Conservation (phyloP, 2,329 filamentous ascomycete genomes). For the Bimuria novae-zelandiae region DNA sequence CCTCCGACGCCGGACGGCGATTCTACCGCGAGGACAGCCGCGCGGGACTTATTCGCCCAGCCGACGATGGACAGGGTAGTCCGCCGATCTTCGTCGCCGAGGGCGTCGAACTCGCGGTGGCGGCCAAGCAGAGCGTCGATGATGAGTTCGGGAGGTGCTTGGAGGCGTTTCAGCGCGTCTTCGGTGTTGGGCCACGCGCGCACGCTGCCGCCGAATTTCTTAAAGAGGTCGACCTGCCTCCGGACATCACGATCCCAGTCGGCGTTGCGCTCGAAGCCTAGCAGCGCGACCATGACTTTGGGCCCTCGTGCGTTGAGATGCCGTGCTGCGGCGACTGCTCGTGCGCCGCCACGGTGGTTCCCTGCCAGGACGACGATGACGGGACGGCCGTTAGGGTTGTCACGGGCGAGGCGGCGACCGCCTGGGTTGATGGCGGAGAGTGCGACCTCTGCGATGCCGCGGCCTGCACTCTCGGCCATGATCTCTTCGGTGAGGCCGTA, state of each 20-base stretch:
- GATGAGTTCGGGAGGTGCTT: conserved; percentile 75
- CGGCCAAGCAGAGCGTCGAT: conserved; percentile 88
- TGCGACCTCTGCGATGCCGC: conserved; percentile 84
- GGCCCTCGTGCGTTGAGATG: conserved; percentile 84
- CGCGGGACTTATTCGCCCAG: conserved; percentile 88
- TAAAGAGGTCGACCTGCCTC: conserved; percentile 82
- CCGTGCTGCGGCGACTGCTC: conserved; percentile 82
- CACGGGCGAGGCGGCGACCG: conserved; percentile 59
- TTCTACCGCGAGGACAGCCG: conserved; percentile 84
- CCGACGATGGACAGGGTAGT: conserved; percentile 88
- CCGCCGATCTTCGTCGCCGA: conserved; percentile 80
- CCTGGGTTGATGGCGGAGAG: conserved; percentile 67
- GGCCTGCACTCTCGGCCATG: conserved; percentile 88
- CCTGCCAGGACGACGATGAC: conserved; percentile 82
- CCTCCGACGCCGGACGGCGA: conserved; percentile 88
- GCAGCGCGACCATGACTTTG: conserved; percentile 79
- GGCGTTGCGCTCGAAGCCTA: conserved; percentile 81
- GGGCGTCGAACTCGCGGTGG: conserved; percentile 85
- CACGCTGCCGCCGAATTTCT: conserved; percentile 79
- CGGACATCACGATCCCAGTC: conserved; percentile 80
- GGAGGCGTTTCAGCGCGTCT: conserved; percentile 57
- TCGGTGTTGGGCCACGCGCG: conserved; percentile 64
- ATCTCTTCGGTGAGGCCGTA: conserved; percentile 86
- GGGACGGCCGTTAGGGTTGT: conserved; percentile 54
- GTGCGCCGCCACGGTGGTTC: conserved; percentile 88